Evolutionary conservation across 768 basidiomycete genomes (phyloP).

Genomic region (Auriscalpium vulgare): DNA sequence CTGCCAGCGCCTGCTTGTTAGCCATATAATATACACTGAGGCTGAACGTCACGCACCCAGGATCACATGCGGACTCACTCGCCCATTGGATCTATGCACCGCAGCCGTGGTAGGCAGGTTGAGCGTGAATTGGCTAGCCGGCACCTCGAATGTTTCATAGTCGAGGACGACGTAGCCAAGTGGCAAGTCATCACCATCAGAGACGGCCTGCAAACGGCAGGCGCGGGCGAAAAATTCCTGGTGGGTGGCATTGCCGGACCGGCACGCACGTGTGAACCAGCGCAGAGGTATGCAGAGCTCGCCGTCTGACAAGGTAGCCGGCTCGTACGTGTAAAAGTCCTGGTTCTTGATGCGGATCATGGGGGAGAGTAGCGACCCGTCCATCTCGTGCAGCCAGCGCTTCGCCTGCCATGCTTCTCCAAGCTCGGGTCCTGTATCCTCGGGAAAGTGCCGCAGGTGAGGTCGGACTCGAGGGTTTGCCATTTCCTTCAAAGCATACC

Average conservation of each 20-base stretch:
- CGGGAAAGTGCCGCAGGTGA: neutral
- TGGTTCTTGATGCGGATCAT: slow-evolving; percentile 8
- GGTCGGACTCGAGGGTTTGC: slow-evolving; percentile 7
- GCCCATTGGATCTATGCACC: too few species aligned
- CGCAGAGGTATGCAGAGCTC: neutral
- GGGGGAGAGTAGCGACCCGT: neutral
- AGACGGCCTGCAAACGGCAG: too few species aligned
- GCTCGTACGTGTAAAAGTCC: slow-evolving; percentile 14
- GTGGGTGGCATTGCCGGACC: neutral
- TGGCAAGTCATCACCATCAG: too few species aligned
- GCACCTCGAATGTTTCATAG: too few species aligned
- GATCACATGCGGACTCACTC: too few species aligned
- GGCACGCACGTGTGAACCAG: neutral
- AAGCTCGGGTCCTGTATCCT: neutral
- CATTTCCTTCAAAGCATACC: slow-evolving; percentile 12
- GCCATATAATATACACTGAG: too few species aligned
- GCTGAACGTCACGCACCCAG: neutral
- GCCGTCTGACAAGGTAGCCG: neutral
- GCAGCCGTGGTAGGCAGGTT: too few species aligned
- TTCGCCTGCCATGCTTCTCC: slow-evolving; percentile 1
- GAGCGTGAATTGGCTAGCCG: too few species aligned
- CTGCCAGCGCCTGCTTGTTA: too few species aligned
- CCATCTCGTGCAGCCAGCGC: slow-evolving; percentile 5
- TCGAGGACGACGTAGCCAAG: too few species aligned
- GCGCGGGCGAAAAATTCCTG: neutral